These are phyloP conservation scores for Ogataea degrootiae DNA, from an alignment of 805 yeast species.

Conservation along the genomic window DNA sequence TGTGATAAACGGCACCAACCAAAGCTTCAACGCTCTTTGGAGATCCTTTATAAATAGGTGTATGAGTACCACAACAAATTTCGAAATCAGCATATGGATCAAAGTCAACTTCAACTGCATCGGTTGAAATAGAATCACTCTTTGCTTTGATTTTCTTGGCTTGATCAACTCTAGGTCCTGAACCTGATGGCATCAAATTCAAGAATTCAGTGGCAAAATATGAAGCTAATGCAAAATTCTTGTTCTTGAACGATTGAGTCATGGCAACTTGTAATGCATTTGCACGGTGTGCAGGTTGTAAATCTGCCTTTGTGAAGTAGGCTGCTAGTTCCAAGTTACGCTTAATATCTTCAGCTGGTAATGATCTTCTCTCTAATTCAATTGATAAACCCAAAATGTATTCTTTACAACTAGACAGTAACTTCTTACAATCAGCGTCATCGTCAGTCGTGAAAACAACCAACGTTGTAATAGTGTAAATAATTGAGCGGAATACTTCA, in stretches of 20 bases:
- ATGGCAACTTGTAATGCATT: constrained; percentile 93
- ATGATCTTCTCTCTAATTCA: constrained; percentile 80
- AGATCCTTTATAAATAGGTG: constrained; percentile 83
- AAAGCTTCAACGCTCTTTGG: constrained; percentile 71
- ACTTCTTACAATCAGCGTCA: constrained; percentile 67
- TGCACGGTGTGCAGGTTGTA: constrained; percentile 77
- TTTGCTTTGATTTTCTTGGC: constrained; percentile 78
- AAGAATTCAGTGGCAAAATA: constrained; percentile 84
- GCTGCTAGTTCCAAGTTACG: constrained; percentile 94
- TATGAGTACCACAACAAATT: constrained; percentile 78
- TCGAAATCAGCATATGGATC: constrained; percentile 90
- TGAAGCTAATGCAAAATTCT: constrained; percentile 84
- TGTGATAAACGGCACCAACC: constrained; percentile 84
- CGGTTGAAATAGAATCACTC: constrained; percentile 76
- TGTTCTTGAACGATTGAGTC: constrained; percentile 84
- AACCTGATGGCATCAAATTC: constrained; percentile 61
- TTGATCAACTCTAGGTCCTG: constrained; percentile 83
- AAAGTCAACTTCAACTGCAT: constrained; percentile 85
- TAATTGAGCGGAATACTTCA: constrained; percentile 67
- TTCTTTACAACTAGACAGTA: constrained; percentile 74
- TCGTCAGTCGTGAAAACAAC: constrained; percentile 72
- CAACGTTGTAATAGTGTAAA: constrained; percentile 68
- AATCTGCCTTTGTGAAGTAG: constrained; percentile 81
- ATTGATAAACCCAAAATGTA: constrained; percentile 90
- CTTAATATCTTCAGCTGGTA: constrained; percentile 66